These are phyloP conservation scores for Trypanosoma boissoni DNA, from an alignment of 208 protist species.

Conservation along the genomic window DNA sequence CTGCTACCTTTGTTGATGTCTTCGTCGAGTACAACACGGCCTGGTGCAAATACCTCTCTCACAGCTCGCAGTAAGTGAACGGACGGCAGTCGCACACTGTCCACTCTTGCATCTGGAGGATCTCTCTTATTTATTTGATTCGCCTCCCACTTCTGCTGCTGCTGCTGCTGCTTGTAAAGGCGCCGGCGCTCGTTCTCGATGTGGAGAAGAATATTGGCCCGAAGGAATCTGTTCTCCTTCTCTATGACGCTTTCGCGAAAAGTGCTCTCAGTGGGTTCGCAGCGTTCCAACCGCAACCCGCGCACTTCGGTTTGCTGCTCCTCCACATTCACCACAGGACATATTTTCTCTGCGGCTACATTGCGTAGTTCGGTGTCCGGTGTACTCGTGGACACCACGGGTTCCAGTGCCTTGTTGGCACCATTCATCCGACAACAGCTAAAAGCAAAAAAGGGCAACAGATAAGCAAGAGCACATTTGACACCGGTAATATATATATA, in stretches of 20 bases:
- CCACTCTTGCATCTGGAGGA: not conserved
- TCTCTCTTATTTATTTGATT: not conserved
- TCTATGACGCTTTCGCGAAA: not conserved
- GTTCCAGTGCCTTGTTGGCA: too few relatives aligned
- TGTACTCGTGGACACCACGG: not conserved
- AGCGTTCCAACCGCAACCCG: not conserved
- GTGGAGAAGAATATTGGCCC: not conserved
- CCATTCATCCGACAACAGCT: too few relatives aligned
- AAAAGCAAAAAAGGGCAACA: too few relatives aligned
- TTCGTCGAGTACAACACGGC: not conserved
- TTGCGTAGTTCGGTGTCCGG: not conserved
- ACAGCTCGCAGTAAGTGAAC: not conserved
- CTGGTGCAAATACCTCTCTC: constrained; percentile 4
- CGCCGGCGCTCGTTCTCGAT: not conserved
- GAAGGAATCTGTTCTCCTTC: not conserved
- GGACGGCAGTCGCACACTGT: constrained; percentile 8
- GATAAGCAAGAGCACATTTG: too few relatives aligned
- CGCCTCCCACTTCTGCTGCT: not conserved
- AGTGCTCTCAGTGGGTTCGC: not conserved
- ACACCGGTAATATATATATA: not conserved
- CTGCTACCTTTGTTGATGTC: not conserved
- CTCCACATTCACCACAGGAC: not conserved
- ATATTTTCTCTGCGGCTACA: not conserved
- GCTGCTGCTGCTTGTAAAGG: not conserved
- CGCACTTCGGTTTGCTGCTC: not conserved